phyloP scores from a whole-genome alignment of 768 basidiomycete species.

The Pisolithus orientalis region DNA sequence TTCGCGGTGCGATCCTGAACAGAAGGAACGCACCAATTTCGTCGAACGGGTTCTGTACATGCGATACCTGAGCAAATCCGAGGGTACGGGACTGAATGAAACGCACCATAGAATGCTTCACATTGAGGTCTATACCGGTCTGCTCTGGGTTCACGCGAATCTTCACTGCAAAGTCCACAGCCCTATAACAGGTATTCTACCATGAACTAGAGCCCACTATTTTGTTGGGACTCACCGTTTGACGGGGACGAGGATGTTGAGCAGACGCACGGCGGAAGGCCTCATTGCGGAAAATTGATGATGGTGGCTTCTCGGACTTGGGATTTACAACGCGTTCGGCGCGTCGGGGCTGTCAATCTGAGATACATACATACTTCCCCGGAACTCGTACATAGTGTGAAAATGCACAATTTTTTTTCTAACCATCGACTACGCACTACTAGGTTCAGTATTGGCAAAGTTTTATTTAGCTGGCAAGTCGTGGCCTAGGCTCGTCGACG shows the following conservation, averaged over 20 bases:
- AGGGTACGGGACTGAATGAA: background rate
- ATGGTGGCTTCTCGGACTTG: background rate
- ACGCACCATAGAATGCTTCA: constrained; percentile 97
- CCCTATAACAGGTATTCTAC: constrained; percentile 37
- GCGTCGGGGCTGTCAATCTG: no score
- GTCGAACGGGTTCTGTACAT: constrained; percentile 87
- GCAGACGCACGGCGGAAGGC: constrained; percentile 60
- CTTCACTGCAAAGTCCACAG: constrained; percentile 97
- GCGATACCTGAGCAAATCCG: background rate
- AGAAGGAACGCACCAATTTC: constrained; percentile 72
- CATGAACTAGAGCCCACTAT: background rate
- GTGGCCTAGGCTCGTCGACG: no score
- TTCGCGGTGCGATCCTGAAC: background rate
- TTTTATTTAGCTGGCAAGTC: no score
- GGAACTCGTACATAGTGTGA: no score
- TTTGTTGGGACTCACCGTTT: constrained; percentile 55
- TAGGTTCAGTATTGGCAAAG: no score
- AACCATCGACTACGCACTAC: no score
- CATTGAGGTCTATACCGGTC: constrained; percentile 92
- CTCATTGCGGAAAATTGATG: constrained; percentile 47
- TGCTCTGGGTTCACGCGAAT: constrained; percentile 95
- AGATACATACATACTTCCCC: no score
- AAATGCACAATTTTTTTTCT: no score
- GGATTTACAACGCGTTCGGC: background rate
- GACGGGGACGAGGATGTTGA: constrained; percentile 91